Conservation (phyloP, 2,329 filamentous ascomycete species). For the Ramichloridium luteum region DNA sequence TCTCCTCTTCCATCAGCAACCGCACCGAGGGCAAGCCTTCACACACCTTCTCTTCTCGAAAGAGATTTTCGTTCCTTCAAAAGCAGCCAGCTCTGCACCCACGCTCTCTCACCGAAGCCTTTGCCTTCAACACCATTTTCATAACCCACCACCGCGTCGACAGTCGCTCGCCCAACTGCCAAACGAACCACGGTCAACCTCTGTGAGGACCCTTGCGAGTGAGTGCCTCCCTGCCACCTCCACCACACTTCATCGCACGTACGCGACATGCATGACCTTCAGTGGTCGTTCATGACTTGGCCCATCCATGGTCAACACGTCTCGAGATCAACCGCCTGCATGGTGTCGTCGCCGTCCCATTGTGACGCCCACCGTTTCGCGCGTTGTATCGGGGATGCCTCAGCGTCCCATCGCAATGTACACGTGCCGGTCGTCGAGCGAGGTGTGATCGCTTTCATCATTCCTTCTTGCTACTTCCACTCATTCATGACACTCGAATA, state of each 20-base stretch:
- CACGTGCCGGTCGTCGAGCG: not conserved
- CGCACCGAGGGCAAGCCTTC: too few species aligned
- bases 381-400: not conserved
- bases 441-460: too few species aligned
- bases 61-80: too few species aligned
- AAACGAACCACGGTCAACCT: constrained; percentile 3
- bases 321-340: not conserved
- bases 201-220: constrained; percentile 7
- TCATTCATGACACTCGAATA: not conserved
- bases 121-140: too few species aligned
- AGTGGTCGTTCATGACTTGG: not conserved
- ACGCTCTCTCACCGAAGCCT: too few species aligned
- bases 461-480: too few species aligned
- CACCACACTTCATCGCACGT: constrained; percentile 2
- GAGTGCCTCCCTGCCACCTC: constrained; percentile 4
- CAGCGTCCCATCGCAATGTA: not conserved
- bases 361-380: not conserved
- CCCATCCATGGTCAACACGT: not conserved
- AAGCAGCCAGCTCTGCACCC: constrained; percentile 11
- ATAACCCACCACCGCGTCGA: constrained; percentile 6
- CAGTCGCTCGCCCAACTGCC: constrained; percentile 9
- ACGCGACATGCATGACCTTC: not conserved
- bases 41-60: too few species aligned
- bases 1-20: too few species aligned
- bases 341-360: not conserved